Evolutionary conservation across 352 stramenopile genomes (phyloP).

Genomic region (Pythium guiyangense): DNA sequence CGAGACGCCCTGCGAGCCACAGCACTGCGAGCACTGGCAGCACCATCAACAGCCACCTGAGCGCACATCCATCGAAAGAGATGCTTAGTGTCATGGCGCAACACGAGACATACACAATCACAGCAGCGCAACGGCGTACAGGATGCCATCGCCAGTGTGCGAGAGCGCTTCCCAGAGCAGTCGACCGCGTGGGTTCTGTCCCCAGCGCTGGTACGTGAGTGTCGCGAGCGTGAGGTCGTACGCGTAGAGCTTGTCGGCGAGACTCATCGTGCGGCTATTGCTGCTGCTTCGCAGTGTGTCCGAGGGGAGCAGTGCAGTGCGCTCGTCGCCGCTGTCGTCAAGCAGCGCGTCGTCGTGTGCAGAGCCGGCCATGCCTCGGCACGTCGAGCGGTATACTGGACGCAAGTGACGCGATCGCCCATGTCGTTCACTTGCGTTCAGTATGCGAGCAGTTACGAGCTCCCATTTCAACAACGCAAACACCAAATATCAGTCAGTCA

Average conservation of each 20-base stretch:
- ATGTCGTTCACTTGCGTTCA: background rate
- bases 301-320: constrained; percentile 8
- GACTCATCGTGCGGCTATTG: constrained; percentile 31
- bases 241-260: constrained; percentile 54
- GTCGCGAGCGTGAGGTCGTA: constrained; percentile 75
- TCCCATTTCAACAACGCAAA: too few relatives aligned
- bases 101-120: background rate
- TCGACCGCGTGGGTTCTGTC: constrained; percentile 30
- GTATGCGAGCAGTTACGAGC: background rate
- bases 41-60: constrained; percentile 56
- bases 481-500: too few relatives aligned
- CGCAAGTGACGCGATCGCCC: background rate
- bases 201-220: constrained; percentile 65
- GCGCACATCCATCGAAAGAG: too few relatives aligned
- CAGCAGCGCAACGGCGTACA: constrained; percentile 35
- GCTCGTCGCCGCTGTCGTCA: constrained; percentile 6
- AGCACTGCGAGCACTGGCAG: constrained; percentile 31
- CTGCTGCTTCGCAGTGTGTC: background rate
- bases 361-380: background rate
- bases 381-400: background rate
- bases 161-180: constrained; percentile 78
- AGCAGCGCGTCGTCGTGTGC: background rate
- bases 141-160: constrained; percentile 77
- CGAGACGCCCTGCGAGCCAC: constrained; percentile 28
- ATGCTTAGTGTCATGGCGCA: background rate